phyloP scores from a whole-genome alignment of 116 monocot genomes.

The Posidonia oceanica region DNA sequence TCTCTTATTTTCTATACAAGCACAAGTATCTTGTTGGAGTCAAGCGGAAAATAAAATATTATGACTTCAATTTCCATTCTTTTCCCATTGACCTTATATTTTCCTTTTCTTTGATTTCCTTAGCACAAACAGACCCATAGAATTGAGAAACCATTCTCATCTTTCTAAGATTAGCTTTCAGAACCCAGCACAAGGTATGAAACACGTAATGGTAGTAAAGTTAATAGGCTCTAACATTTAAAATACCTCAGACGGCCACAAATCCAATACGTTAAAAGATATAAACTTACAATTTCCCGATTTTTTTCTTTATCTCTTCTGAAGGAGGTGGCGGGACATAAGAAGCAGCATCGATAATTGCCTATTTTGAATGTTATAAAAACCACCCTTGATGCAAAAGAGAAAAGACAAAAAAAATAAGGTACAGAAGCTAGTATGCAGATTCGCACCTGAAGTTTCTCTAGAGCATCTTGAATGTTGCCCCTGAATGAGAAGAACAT shows the following conservation, averaged over 20 bases:
- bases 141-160: too few species aligned
- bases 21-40: too few species aligned
- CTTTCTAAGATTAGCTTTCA: too few species aligned
- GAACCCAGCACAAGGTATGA: too few species aligned
- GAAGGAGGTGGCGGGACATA: constrained; percentile 97
- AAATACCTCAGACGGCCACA: too few species aligned
- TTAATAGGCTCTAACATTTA: neutral
- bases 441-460: constrained; percentile 69
- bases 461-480: constrained; percentile 86
- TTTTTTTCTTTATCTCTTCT: constrained; percentile 92
- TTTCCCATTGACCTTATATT: too few species aligned
- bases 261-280: neutral
- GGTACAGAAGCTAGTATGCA: neutral
- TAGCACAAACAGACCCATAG: too few species aligned
- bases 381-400: neutral
- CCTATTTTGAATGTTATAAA: constrained; percentile 21
- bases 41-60: too few species aligned
- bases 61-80: too few species aligned
- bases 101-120: too few species aligned
- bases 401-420: neutral
- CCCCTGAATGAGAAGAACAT: constrained; percentile 34
- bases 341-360: constrained; percentile 85
- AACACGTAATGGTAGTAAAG: neutral
- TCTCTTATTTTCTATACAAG: too few species aligned
- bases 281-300: constrained; percentile 67